A percentile compares a stretch with the other conserved stretches of the same genome.
Conservation (phyloP, 306 rosid species). For the Cotoneaster glaucophyllus region DNA sequence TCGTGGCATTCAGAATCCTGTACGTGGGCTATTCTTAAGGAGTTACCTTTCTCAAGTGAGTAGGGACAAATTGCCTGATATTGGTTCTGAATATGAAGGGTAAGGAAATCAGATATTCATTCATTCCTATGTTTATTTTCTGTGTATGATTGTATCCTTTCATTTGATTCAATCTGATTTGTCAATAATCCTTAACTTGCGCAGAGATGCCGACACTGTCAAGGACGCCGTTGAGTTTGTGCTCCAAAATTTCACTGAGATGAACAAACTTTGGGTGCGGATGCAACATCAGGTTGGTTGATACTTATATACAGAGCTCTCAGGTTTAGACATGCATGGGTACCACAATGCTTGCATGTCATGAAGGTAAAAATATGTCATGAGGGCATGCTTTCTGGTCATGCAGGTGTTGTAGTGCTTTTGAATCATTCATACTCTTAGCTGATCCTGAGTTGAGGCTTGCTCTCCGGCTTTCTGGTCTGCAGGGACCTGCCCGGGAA, state of each 20-base stretch:
- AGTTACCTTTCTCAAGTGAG: conserved; percentile 66
- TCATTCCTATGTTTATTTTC: background rate
- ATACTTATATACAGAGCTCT: conserved; percentile 25
- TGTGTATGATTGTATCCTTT: background rate
- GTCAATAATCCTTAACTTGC: background rate
- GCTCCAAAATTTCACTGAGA: conserved; percentile 57
- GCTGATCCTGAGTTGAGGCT: conserved; percentile 99
- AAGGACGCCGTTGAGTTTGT: conserved; percentile 57
- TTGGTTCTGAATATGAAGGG: conserved; percentile 66
- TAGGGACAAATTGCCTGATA: conserved; percentile 54
- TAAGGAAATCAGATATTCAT: conserved; percentile 17
- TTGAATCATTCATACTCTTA: conserved; percentile 85
- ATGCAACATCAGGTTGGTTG: conserved; percentile 67
- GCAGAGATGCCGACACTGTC: conserved; percentile 57
- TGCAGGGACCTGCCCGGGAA: conserved; percentile 99
- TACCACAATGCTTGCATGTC: conserved; percentile 48
- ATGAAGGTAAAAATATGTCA: conserved; percentile 42
- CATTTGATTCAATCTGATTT: background rate
- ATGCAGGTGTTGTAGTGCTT: conserved; percentile 66
- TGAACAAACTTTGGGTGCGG: conserved; percentile 70
- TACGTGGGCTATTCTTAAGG: conserved; percentile 54
- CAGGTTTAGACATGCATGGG: conserved; percentile 42
- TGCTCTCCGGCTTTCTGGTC: conserved; percentile 99
- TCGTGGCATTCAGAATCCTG: conserved; percentile 56
- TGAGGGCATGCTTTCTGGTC: conserved; percentile 66